phyloP scores from a whole-genome alignment of 345 rosid genomes.

The Euphorbia lathyris region DNA sequence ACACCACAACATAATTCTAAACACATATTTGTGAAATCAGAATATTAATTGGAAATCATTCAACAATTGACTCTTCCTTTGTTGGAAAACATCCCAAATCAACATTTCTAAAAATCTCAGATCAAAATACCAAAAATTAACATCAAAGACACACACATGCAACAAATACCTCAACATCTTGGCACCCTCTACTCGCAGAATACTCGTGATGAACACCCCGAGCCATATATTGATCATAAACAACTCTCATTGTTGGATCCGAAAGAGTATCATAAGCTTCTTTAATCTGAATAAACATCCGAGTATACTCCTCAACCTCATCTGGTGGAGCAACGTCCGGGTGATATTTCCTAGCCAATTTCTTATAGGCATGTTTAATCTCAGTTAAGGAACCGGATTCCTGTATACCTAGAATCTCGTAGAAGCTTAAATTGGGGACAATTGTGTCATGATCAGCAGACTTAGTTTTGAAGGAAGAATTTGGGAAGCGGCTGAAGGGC shows the following conservation, averaged over 20 bases:
- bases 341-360: conserved; percentile 72
- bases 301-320: conserved; percentile 67
- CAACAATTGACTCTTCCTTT: background rate
- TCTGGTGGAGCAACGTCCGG: conserved; percentile 94
- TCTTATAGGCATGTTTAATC: conserved; percentile 88
- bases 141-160: background rate
- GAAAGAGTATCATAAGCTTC: conserved; percentile 38
- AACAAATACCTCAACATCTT: conserved; percentile 19
- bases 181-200: conserved; percentile 22
- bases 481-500: conserved; percentile 33
- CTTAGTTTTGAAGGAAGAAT: conserved; percentile 31
- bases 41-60: background rate
- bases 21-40: background rate
- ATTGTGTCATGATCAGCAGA: conserved; percentile 34
- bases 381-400: conserved; percentile 54
- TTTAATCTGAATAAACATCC: conserved; percentile 36
- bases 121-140: background rate
- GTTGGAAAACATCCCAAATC: background rate
- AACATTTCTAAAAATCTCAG: too few relatives aligned
- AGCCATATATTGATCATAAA: conserved; percentile 26
- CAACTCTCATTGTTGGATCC: conserved; percentile 15
- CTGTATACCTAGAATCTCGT: conserved; percentile 65
- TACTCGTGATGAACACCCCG: conserved; percentile 24
- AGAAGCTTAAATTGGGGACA: conserved; percentile 20
- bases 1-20: too few relatives aligned